Conservation (phyloP, 1,284 basidiomycete species). For the Puccinia polysora region DNA sequence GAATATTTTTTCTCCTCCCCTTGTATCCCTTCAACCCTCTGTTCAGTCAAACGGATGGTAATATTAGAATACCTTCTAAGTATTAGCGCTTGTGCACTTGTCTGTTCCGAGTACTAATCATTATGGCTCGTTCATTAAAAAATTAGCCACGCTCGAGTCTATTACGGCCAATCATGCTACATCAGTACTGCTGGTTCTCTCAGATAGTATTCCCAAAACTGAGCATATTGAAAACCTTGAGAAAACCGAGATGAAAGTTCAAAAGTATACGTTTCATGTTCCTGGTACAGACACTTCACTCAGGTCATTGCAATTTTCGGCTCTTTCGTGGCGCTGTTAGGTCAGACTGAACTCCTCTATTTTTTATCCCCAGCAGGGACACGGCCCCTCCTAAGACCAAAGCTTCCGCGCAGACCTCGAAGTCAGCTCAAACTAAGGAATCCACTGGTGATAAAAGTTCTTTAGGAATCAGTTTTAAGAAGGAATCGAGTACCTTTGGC, state of each 20-base stretch:
- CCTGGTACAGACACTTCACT: neutral
- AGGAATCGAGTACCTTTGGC: constrained; percentile 33
- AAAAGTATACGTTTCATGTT: constrained; percentile 10
- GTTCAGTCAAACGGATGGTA: too few relatives aligned
- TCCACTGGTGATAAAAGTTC: constrained; percentile 13
- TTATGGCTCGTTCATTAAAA: too few relatives aligned
- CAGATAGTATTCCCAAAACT: neutral
- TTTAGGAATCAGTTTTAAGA: constrained; percentile 25
- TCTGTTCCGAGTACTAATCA: too few relatives aligned
- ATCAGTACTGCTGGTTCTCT: constrained; percentile 14
- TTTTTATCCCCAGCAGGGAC: neutral
- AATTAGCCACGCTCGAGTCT: constrained; percentile 3
- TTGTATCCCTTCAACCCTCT: neutral
- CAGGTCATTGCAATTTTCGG: constrained; percentile 1
- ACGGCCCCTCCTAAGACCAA: neutral
- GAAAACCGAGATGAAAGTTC: constrained; percentile 9
- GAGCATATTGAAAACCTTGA: constrained; percentile 13
- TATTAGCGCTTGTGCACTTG: too few relatives aligned
- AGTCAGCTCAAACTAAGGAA: neutral
- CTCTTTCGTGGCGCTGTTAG: too few relatives aligned
- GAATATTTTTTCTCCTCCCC: neutral
- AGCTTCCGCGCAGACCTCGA: neutral
- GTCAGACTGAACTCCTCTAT: too few relatives aligned
- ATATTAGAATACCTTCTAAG: too few relatives aligned
- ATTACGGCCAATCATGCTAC: constrained; percentile 26